Conservation (phyloP, 345 rosid genomes). For the Moricandia arvensis region DNA sequence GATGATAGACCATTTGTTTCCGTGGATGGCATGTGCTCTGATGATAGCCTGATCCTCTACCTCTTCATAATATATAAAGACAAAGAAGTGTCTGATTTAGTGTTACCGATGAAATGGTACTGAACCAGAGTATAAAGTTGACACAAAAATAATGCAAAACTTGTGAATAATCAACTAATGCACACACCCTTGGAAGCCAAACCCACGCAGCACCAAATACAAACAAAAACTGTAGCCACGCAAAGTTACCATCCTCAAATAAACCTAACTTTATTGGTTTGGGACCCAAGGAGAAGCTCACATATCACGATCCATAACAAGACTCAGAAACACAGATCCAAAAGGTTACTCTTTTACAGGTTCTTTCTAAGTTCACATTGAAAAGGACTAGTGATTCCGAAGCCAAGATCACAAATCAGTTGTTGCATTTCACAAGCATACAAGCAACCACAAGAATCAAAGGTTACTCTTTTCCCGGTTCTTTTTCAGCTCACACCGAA, state of each 20-base stretch:
- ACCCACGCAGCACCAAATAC: background rate
- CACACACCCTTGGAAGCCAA: background rate
- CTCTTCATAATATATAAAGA: slow-evolving; percentile 46
- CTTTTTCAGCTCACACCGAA: background rate
- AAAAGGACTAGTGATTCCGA: background rate
- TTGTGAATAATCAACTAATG: background rate
- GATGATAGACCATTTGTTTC: slow-evolving; percentile 86
- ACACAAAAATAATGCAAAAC: background rate
- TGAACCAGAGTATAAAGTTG: background rate
- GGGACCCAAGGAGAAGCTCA: background rate
- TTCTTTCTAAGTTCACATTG: background rate
- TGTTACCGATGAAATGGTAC: background rate
- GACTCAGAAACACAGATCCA: background rate
- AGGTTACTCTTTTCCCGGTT: background rate
- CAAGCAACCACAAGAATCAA: background rate
- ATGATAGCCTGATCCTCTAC: slow-evolving; percentile 72
- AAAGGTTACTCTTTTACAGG: background rate
- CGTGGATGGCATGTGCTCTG: slow-evolving; percentile 65
- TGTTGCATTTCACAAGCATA: slow-evolving; percentile 8
- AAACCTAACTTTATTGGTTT: background rate
- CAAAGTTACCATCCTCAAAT: background rate
- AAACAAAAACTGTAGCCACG: background rate
- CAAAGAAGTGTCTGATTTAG: slow-evolving; percentile 1
- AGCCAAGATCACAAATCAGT: background rate
- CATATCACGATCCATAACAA: background rate